Base-by-base conservation (phyloP, 768 basidiomycete species). In the Neoboletus magnificus region DNA sequence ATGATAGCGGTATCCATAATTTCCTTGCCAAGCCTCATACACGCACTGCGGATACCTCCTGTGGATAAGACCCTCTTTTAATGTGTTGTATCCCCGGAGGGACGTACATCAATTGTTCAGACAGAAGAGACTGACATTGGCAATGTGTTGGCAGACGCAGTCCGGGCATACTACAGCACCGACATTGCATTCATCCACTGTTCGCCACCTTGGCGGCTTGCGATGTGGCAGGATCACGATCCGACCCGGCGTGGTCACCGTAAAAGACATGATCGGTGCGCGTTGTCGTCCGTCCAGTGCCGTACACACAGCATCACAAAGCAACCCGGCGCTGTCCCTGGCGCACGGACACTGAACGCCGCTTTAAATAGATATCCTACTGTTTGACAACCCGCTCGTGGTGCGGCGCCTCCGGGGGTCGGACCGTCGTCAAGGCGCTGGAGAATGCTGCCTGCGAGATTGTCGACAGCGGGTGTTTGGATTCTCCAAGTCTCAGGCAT, bases 91-190 rank as follows among this genome's bases (percentile, higher is more conserved):
- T 50, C 54, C 36, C 52, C 59, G n/a, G 51, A 55, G 6, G 53
- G 42, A 30, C 53, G 55, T 35, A 51, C 36, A 5, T 51, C 44
- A 2, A 36, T 23, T n/a, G 22, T 48, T 46, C 53, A 50, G 46
- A 53, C 48, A 9, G 22, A 9, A 3, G 55, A 57, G 9, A 48
- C 55, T 2, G 39, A 48, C 37, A 1, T 60, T 4, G 49, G 60
- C 0, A 56, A 52, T 22, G 55, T 55, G 49, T 29, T 57, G 3
- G 56, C 55, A 22, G 47, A 61, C 50, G 62, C 55, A 48, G 62
- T 55, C 46, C 64, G 65, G 65, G 48, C 50, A 37, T 61, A 61
- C 44, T 43, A 58, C 25, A 45, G 56, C 27, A 23, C 65, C 64
- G 65, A 64, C 35, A 52, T 58, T 1, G 47, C 52, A n/a, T 45